Conservation (phyloP, 148 eudicot genomes). For the Fagopyrum tataricum region DNA sequence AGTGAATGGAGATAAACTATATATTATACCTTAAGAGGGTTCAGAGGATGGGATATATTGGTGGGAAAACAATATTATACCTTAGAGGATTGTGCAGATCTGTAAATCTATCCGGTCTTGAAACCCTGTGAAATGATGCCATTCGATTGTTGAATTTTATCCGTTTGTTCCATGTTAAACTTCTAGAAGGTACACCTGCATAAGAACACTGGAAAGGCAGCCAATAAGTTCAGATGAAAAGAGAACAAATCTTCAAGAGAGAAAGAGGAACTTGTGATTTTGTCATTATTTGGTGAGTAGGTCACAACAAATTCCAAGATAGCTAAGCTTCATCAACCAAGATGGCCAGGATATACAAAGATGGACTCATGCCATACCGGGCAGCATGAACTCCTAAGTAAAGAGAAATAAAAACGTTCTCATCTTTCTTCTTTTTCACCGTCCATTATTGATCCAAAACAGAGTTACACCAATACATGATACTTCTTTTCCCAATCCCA, state of each 20-base stretch:
- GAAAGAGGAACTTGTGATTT: background rate
- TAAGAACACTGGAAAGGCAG: slow-evolving; percentile 37
- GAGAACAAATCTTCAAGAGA: background rate
- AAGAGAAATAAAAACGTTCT: background rate
- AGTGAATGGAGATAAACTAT: background rate
- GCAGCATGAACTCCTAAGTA: background rate
- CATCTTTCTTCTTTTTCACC: background rate
- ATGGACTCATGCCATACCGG: slow-evolving; percentile 3
- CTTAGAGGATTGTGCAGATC: slow-evolving; percentile 7
- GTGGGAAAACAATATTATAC: background rate
- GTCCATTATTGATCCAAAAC: background rate
- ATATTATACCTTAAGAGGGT: background rate
- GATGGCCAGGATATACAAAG: background rate
- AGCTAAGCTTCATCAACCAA: background rate
- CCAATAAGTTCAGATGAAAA: slow-evolving; percentile 4
- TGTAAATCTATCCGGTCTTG: slow-evolving; percentile 25
- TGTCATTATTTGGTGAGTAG: background rate
- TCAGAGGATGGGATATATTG: background rate
- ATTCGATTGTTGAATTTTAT: slow-evolving; percentile 28
- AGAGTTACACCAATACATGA: background rate
- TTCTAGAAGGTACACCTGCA: slow-evolving; percentile 31
- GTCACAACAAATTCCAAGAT: background rate
- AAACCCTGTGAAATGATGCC: slow-evolving; percentile 25
- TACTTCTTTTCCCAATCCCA: background rate
- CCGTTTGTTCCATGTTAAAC: slow-evolving; percentile 37